Conservation (phyloP, 2,329 filamentous ascomycete genomes). For the Phaeosphaeriaceae sp. region DNA sequence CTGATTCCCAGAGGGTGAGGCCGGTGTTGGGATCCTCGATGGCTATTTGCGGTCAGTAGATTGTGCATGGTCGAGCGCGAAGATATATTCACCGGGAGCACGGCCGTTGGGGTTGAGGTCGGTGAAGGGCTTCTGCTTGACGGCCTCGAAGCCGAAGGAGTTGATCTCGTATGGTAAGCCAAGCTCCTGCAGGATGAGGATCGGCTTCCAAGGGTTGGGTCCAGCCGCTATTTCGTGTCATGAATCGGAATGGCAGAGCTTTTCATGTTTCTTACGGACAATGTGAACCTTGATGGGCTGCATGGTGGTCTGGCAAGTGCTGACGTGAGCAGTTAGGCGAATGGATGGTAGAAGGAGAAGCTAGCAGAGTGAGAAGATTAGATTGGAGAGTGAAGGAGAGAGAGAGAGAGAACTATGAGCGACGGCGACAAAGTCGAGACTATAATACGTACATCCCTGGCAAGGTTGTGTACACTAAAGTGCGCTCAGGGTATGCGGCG, state of each 20-base stretch:
- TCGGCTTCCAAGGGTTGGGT: conserved; percentile 17
- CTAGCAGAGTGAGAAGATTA: too few species aligned
- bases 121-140: conserved; percentile 13
- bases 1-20: conserved; percentile 52
- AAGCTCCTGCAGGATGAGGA: conserved; percentile 33
- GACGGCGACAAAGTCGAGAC: too few species aligned
- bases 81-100: conserved; percentile 18
- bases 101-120: conserved; percentile 25
- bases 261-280: background rate
- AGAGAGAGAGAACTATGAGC: too few species aligned
- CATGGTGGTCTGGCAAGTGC: too few species aligned
- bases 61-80: too few species aligned
- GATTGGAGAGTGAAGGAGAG: too few species aligned
- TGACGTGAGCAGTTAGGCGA: too few species aligned
- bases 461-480: too few species aligned
- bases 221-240: background rate
- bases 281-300: conserved; percentile 1
- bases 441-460: too few species aligned
- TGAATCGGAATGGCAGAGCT: background rate
- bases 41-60: conserved; percentile 18
- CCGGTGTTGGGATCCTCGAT: conserved; percentile 55
- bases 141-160: conserved; percentile 8
- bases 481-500: too few species aligned
- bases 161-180: conserved; percentile 31
- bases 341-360: too few species aligned